Conservation (phyloP, 352 stramenopile genomes). For the Globisporangium irregulare region DNA sequence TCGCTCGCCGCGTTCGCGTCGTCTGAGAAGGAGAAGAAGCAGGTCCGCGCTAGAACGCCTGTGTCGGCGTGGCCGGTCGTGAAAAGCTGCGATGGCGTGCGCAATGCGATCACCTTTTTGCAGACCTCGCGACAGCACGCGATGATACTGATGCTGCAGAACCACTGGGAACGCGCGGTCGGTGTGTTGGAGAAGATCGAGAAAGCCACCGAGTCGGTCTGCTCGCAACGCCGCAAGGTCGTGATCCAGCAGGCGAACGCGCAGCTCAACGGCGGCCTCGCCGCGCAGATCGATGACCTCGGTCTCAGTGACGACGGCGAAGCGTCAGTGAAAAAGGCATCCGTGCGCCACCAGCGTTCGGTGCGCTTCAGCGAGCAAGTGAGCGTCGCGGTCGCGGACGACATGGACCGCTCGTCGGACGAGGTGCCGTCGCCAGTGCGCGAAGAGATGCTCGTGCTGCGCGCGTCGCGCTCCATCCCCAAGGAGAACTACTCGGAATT, state of each 20-base stretch:
- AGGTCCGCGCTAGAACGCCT: not conserved
- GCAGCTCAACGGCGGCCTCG: constrained; percentile 22
- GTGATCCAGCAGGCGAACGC: constrained; percentile 64
- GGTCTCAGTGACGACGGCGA: constrained; percentile 14
- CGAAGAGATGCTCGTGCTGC: constrained; percentile 79
- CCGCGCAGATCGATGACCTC: constrained; percentile 34
- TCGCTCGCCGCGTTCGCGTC: constrained; percentile 5
- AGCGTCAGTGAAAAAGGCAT: not conserved
- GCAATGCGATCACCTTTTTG: constrained; percentile 63
- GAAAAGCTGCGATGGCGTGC: constrained; percentile 52
- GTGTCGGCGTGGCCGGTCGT: constrained; percentile 38
- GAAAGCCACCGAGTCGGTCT: constrained; percentile 67
- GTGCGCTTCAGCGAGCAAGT: constrained; percentile 68
- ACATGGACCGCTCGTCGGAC: constrained; percentile 64
- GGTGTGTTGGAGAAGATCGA: constrained; percentile 76
- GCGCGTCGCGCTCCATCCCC: constrained; percentile 66
- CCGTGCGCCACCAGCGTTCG: constrained; percentile 16
- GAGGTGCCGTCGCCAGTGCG: constrained; percentile 45
- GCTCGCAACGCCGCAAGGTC: constrained; percentile 54
- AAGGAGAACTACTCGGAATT: constrained; percentile 75
- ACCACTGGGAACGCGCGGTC: constrained; percentile 75
- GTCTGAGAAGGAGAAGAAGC: constrained; percentile 1
- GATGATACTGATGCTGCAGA: constrained; percentile 72
- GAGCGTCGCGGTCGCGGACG: constrained; percentile 39
- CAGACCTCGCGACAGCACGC: constrained; percentile 69